Conservation (phyloP, 306 rosid species). For the Corylus americana region DNA sequence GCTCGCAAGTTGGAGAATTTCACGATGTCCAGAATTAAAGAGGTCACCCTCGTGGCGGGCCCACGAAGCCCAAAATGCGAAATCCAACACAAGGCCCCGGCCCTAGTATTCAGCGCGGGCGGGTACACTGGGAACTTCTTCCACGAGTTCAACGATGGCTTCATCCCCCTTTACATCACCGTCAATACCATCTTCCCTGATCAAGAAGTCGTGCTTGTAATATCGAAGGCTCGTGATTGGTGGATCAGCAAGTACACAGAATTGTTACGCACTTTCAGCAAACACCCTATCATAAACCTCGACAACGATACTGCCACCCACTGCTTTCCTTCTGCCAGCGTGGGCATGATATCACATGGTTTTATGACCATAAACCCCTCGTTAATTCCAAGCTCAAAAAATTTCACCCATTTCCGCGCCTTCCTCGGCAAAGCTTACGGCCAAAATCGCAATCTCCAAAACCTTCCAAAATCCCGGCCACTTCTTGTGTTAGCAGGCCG, state of each 20-base stretch:
- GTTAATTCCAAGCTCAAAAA: slow-evolving; percentile 19
- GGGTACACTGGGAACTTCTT: slow-evolving; percentile 54
- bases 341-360: slow-evolving; percentile 52
- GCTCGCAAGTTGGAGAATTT: slow-evolving; percentile 35
- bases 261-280: slow-evolving; percentile 26
- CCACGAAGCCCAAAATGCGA: slow-evolving; percentile 35
- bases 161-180: slow-evolving; percentile 47
- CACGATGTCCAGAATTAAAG: slow-evolving; percentile 28
- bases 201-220: slow-evolving; percentile 30
- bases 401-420: slow-evolving; percentile 31
- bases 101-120: slow-evolving; percentile 41
- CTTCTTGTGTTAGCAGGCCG: slow-evolving; percentile 20
- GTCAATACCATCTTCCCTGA: slow-evolving; percentile 15
- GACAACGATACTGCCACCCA: slow-evolving; percentile 45
- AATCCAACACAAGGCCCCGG: slow-evolving; percentile 30
- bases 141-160: slow-evolving; percentile 52
- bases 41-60: slow-evolving; percentile 41
- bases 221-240: slow-evolving; percentile 47
- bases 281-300: slow-evolving; percentile 39
- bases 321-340: slow-evolving; percentile 43
- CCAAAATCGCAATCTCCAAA: background rate
- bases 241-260: slow-evolving; percentile 40
- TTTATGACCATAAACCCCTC: slow-evolving; percentile 35
- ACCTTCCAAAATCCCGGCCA: background rate
- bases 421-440: slow-evolving; percentile 37